Evolutionary conservation across 768 basidiomycete genomes (phyloP), one percentile per base, ranked within the genome.

Genomic region (Pilatotrama ljubarskyi): DNA sequence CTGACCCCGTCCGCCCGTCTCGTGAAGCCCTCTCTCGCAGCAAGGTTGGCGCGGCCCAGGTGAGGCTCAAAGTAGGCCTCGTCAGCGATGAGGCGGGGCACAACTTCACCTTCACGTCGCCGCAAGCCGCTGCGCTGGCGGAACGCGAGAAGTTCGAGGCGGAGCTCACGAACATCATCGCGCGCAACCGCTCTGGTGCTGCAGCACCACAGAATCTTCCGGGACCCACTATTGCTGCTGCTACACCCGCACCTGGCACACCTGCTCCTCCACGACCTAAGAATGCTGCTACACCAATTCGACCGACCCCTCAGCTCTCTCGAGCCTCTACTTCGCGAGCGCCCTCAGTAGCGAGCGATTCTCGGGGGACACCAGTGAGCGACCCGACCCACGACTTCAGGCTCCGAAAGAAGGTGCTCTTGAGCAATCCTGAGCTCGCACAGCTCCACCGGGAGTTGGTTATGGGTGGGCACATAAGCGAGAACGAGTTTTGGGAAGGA

Each of bases 401-500:
- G 41, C 75, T 94, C 22, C 80, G 91, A 49, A 92, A 91, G 72
- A 84, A 84, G 56, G 90, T 97, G 1, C 79, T 98, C 24, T 70
- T 91, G 68, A 83, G 83, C 70, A 87, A 88, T 63, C 83, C 89
- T 1, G 91, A 93, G 58, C 80, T 98, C 55, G 87, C 86, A 18
- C 73, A 83, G 11, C 77, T 99, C 43, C 95, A 98, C 72, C 85
- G 86, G 38, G 92, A 96, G 49, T 83, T 98, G 60, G 97, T 98
- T 46, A 84, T 92, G 73, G 79, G 79, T 26, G 86, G 88, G 10
- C 88, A 91, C 63, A 90, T 99, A 29, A 89, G 88, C 1, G 95
- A 98, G 73, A 83, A 85, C 0, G 97, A 99, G 65, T 99, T 98
- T 72, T 98, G 97, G 97, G 94, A 95, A 61, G 93, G 94, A 32